Conservation (phyloP, 371 early-diverging fungal species). For the Dichotomocladium elegans region DNA sequence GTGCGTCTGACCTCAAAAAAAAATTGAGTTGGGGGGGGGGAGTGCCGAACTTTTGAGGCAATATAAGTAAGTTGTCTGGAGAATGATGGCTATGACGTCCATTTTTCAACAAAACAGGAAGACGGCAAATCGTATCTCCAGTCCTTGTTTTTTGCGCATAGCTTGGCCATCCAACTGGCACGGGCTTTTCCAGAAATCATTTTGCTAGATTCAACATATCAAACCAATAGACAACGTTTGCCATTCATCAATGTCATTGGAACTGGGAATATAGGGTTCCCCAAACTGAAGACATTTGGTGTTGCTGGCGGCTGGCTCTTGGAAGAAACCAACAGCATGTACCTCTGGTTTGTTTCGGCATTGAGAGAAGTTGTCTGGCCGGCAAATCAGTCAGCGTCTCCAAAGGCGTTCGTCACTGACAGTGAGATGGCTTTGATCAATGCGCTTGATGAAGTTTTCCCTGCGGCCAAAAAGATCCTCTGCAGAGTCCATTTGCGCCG, state of each 20-base stretch:
- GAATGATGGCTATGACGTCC: neutral
- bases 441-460: neutral
- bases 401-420: neutral
- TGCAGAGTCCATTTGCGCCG: slow-evolving; percentile 1
- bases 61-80: too few relatives aligned
- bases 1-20: too few relatives aligned
- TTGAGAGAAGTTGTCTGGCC: neutral
- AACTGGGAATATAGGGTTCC: too few relatives aligned
- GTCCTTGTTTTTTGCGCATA: slow-evolving; percentile 1
- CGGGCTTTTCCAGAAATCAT: too few relatives aligned
- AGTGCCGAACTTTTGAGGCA: too few relatives aligned
- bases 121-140: neutral
- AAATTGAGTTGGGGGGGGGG: too few relatives aligned
- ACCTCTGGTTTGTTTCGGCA: neutral
- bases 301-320: slow-evolving; percentile 5
- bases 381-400: neutral
- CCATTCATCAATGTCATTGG: too few relatives aligned
- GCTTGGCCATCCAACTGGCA: neutral
- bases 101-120: neutral
- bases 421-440: slow-evolving; percentile 1
- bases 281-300: slow-evolving; percentile 2
- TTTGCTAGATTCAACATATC: slow-evolving; percentile 8
- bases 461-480: neutral
- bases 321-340: neutral
- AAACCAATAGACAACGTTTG: neutral